Evolutionary conservation across 371 early-diverging fungal species (phyloP).

Genomic region (Amoeboaphelidium protococcarum): DNA sequence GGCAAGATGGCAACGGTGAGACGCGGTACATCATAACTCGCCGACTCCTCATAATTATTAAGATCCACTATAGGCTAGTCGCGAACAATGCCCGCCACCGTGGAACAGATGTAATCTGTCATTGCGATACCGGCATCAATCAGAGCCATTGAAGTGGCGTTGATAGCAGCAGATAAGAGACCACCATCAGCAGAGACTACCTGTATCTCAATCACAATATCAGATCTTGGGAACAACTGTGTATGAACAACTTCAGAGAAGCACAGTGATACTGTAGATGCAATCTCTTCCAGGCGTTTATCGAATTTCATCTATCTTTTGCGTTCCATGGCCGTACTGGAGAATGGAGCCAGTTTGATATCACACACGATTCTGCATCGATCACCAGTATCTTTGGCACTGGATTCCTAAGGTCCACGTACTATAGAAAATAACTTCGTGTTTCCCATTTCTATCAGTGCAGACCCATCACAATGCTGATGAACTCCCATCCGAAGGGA

Average conservation of each 20-base stretch:
- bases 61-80: conserved; percentile 37
- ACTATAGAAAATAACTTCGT: conserved; percentile 74
- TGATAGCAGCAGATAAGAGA: conserved; percentile 52
- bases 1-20: not conserved
- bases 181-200: conserved; percentile 68
- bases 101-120: conserved; percentile 78
- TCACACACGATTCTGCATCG: not conserved
- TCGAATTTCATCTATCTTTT: not conserved
- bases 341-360: not conserved
- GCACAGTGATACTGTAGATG: not conserved
- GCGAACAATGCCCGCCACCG: conserved; percentile 67
- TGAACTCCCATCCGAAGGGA: conserved; percentile 47
- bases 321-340: not conserved
- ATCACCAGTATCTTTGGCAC: not conserved
- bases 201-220: conserved; percentile 73
- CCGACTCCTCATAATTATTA: not conserved
- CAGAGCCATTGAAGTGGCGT: conserved; percentile 75
- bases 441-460: conserved; percentile 83
- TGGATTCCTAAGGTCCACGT: conserved; percentile 72
- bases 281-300: not conserved
- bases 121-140: conserved; percentile 95
- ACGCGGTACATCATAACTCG: not conserved
- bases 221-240: conserved; percentile 38
- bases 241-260: not conserved
- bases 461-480: conserved; percentile 57